Conservation (phyloP, 768 basidiomycete species). For the Daedaleopsis nitida region DNA sequence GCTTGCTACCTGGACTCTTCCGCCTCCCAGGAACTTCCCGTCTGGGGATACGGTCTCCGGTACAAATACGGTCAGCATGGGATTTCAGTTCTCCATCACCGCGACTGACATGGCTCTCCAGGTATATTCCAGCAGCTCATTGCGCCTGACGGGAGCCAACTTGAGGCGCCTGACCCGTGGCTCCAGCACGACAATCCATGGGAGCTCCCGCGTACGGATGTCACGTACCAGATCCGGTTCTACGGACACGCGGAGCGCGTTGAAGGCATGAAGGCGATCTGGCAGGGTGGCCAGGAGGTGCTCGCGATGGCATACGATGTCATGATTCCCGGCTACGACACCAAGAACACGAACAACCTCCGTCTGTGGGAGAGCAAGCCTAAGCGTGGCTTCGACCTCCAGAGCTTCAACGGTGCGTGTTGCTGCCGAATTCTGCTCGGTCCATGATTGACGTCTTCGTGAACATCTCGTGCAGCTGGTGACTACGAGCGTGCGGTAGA, state of each 20-base stretch:
- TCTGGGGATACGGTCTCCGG: conserved; percentile 93
- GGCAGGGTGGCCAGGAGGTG: conserved; percentile 93
- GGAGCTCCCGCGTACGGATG: conserved; percentile 87
- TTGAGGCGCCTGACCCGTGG: conserved; percentile 95
- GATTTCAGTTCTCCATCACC: neutral
- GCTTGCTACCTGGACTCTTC: conserved; percentile 97
- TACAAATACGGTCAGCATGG: conserved; percentile 75
- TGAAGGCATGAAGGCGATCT: conserved; percentile 61
- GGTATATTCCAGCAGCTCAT: conserved; percentile 92
- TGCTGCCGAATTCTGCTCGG: neutral
- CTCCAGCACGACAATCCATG: conserved; percentile 85
- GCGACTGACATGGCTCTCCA: neutral
- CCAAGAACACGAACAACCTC: conserved; percentile 88
- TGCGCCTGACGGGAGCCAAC: conserved; percentile 75
- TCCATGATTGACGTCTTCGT: conserved; percentile 12
- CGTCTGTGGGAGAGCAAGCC: conserved; percentile 84
- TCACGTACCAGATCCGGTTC: conserved; percentile 84
- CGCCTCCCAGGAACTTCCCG: conserved; percentile 85
- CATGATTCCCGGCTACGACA: conserved; percentile 88
- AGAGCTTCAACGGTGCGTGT: conserved; percentile 84
- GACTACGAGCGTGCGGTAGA: conserved; percentile 91
- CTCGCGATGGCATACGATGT: conserved; percentile 93
- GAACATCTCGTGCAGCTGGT: conserved; percentile 57
- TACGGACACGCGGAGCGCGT: conserved; percentile 80
- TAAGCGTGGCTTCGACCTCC: conserved; percentile 89